phyloP scores from a whole-genome alignment of 768 basidiomycete genomes.

The Leucocoprinus sp. region DNA sequence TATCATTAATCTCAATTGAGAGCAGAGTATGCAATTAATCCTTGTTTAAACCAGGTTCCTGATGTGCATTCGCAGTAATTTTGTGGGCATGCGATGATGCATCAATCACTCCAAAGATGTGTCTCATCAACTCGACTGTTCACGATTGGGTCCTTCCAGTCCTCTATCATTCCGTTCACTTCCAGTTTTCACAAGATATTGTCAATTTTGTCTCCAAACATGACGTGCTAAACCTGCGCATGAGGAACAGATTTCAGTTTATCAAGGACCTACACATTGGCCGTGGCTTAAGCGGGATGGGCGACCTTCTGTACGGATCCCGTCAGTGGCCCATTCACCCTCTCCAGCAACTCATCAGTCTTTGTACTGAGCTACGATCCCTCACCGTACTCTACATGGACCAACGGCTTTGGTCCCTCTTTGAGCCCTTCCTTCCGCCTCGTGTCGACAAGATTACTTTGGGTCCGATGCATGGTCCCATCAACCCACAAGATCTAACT shows the following conservation, averaged over 20 bases:
- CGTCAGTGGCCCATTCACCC: conserved; percentile 24
- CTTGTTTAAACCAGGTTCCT: background rate
- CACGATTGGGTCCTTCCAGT: conserved; percentile 15
- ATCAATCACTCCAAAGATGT: background rate
- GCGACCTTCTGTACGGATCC: conserved; percentile 24
- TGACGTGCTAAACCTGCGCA: conserved; percentile 15
- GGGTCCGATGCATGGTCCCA: conserved; percentile 28
- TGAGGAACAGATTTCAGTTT: conserved; percentile 15
- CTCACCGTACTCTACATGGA: conserved; percentile 25
- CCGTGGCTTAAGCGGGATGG: conserved; percentile 6
- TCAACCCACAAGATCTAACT: conserved; percentile 20
- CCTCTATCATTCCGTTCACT: conserved; percentile 16
- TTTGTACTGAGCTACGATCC: conserved; percentile 19
- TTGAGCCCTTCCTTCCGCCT: conserved; percentile 24
- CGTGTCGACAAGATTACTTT: conserved; percentile 23
- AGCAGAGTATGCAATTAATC: background rate
- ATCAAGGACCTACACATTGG: conserved; percentile 28
- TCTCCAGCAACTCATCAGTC: conserved; percentile 24
- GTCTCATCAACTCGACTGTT: conserved; percentile 5
- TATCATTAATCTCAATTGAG: background rate
- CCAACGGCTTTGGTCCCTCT: conserved; percentile 22
- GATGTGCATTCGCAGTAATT: conserved; percentile 12
- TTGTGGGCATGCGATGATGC: conserved; percentile 12
- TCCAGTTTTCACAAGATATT: conserved; percentile 11
- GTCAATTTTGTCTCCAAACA: conserved; percentile 15